Percentiles rank a stretch among this genome's conserved stretches.
phyloP scores from a whole-genome alignment of 163 green algal genomes.

The Scenedesmus sp. region DNA sequence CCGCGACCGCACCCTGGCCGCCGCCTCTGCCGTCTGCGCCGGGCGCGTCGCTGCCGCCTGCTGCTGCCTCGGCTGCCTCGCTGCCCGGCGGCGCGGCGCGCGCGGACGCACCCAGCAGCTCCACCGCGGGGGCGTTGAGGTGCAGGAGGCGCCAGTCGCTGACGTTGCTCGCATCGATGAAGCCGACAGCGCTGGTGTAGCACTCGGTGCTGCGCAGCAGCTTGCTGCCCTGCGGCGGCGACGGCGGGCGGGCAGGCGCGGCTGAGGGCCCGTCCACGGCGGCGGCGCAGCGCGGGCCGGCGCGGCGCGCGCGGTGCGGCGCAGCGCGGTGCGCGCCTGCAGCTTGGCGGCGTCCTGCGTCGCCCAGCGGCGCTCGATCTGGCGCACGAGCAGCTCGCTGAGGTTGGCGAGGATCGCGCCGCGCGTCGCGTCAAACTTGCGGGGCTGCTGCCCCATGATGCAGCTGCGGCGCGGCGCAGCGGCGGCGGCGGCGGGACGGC shows the following conservation, averaged over 20 bases:
- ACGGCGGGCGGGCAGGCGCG: too few species aligned
- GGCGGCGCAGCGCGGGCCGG: too few species aligned
- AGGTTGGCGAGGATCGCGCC: slow-evolving; percentile 43
- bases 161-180: slow-evolving; percentile 1
- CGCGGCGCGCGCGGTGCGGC: too few species aligned
- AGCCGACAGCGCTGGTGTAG: slow-evolving; percentile 23
- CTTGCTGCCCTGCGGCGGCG: not conserved
- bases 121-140: slow-evolving; percentile 30
- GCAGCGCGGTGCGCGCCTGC: too few species aligned
- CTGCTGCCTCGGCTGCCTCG: too few species aligned
- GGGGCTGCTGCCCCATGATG: slow-evolving; percentile 42
- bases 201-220: slow-evolving; percentile 22
- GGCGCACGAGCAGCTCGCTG: slow-evolving; percentile 43
- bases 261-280: too few species aligned
- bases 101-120: slow-evolving; percentile 43
- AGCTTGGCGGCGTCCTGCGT: not conserved
- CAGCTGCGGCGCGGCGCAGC: slow-evolving; percentile 13
- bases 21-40: too few species aligned
- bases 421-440: slow-evolving; percentile 44
- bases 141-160: slow-evolving; percentile 36
- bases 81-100: too few species aligned
- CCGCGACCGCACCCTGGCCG: too few species aligned
- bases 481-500: not conserved
- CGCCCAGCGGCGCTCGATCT: slow-evolving; percentile 41
- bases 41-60: too few species aligned